Evolutionary conservation across 108 stramenopile species (phyloP), one percentile per base, ranked within the genome.

Genomic region (Nitzschia inconspicua): DNA sequence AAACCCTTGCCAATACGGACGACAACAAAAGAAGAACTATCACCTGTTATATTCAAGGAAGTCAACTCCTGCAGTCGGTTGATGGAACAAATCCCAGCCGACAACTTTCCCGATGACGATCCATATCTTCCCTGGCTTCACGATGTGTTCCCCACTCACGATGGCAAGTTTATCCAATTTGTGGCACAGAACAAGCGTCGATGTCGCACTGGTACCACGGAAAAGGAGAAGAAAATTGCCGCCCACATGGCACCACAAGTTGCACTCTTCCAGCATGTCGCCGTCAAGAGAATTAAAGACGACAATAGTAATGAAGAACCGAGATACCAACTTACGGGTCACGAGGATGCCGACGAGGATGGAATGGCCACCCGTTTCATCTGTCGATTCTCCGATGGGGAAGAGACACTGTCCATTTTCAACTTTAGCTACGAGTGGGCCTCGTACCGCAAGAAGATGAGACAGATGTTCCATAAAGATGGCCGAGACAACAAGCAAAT

Each of bases 111-210:
- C 6, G 75, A 76, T 8, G 83, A 81, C 42, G 93, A 94, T 72
- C 85, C 93, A n/a, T 94, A 87, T 60, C 41, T 94, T 18, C 93
- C 93, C 3, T 94, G 93, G 93, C 90, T 94, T 48, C 93, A 94
- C 54, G 93, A 94, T 49, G 85, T 94, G 8, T 91, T 94, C 55
- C 93, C 93, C 2, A 69, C 77, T 18, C 62, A 79, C 25, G 89
- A 94, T 66, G 93, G 93, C 0, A 81, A 79, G 30, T 65, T 70
- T 49, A 82, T 94, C 13, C 75, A 89, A 36, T 83, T 94, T 50
- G 73, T 94, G 3, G 89, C 93, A 9, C 93, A 94, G 60, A 94
- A 94, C 68, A 73, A 76, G 59, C 63, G 93, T 46, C 73, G 93
- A 24, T 94, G 93, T 55, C 47, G 57, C 8, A 77, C 79, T 5